phyloP scores from a whole-genome alignment of 1,284 basidiomycete genomes.

The Ustilago trichophora region DNA sequence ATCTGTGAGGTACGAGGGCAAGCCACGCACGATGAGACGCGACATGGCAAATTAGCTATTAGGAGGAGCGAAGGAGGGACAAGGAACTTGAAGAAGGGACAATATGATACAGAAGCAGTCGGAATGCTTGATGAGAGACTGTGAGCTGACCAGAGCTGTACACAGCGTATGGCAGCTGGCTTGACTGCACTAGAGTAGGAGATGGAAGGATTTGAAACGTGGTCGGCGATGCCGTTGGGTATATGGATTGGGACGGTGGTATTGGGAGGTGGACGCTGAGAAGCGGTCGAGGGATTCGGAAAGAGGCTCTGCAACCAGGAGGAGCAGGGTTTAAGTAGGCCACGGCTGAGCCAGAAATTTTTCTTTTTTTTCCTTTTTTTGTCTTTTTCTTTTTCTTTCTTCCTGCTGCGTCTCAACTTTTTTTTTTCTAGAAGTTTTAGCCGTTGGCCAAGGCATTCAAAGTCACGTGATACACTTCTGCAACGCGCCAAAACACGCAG shows the following conservation, averaged over 20 bases:
- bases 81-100: background rate
- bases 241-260: conserved; percentile 14
- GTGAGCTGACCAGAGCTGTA: conserved; percentile 6
- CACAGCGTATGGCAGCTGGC: background rate
- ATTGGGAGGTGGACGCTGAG: conserved; percentile 25
- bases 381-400: conserved; percentile 1
- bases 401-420: background rate
- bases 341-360: background rate
- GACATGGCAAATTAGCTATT: conserved; percentile 70
- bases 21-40: conserved; percentile 87
- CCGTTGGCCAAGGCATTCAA: background rate
- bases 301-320: background rate
- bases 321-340: conserved; percentile 3
- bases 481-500: conserved; percentile 35
- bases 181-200: no score
- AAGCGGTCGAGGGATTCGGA: conserved; percentile 20
- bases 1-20: conserved; percentile 79
- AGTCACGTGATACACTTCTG: conserved; percentile 19
- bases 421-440: background rate
- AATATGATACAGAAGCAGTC: background rate
- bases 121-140: background rate
- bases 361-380: conserved; percentile 4
- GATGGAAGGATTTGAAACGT: background rate
- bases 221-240: conserved; percentile 10
- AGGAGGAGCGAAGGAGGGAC: background rate